Conservation (phyloP, 1,139 yeast species). For the Candida smagusa region DNA sequence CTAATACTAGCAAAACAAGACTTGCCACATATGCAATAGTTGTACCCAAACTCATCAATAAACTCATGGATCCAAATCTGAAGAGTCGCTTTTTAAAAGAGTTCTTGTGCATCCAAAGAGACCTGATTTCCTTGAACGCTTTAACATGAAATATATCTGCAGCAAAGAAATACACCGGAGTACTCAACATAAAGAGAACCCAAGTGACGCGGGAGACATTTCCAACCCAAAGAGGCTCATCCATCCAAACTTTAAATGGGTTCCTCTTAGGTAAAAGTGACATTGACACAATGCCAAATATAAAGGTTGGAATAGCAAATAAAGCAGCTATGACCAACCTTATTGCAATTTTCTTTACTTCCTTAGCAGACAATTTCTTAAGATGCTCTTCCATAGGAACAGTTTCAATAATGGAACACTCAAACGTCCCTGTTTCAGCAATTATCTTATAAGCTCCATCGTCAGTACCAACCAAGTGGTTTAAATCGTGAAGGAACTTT, state of each 20-base stretch:
- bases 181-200: constrained; percentile 61
- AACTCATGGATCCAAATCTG: constrained; percentile 75
- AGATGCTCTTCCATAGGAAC: constrained; percentile 64
- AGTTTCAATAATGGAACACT: constrained; percentile 54
- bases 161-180: constrained; percentile 73
- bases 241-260: constrained; percentile 50
- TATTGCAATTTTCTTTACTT: constrained; percentile 42
- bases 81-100: constrained; percentile 56
- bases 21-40: constrained; percentile 70
- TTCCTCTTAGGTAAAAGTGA: constrained; percentile 48
- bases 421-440: constrained; percentile 34
- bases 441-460: constrained; percentile 20
- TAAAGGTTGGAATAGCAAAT: constrained; percentile 65
- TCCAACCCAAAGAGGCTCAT: constrained; percentile 63
- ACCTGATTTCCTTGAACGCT: constrained; percentile 56
- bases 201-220: constrained; percentile 62
- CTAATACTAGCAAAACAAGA: constrained; percentile 45
- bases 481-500: constrained; percentile 47
- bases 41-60: constrained; percentile 71
- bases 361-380: constrained; percentile 46
- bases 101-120: constrained; percentile 56
- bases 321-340: constrained; percentile 50
- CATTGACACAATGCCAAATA: constrained; percentile 70
- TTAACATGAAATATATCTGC: constrained; percentile 71
- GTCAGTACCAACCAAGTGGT: constrained; percentile 35